These are phyloP conservation scores for Mortierella alpina DNA, from an alignment of 192 early-diverging fungal genomes.

Conservation along the genomic window DNA sequence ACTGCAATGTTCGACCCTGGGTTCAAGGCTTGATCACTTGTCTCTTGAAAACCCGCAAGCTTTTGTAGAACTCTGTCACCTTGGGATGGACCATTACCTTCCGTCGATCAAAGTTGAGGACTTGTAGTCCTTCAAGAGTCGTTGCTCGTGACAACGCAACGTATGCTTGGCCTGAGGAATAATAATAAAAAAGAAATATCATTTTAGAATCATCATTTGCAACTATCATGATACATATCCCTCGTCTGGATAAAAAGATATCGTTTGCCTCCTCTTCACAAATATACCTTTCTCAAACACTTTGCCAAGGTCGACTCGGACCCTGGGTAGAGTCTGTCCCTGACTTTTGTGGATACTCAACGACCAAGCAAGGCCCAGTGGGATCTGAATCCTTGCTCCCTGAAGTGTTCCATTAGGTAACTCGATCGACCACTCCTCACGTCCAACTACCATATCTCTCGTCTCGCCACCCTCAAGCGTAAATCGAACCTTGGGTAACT, in stretches of 20 bases:
- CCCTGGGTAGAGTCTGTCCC: slow-evolving; percentile 84
- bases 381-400: slow-evolving; percentile 63
- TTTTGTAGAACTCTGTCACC: slow-evolving; percentile 73
- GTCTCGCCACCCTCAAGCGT: slow-evolving; percentile 41
- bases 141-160: slow-evolving; percentile 87
- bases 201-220: not conserved
- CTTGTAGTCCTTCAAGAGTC: slow-evolving; percentile 74
- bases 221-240: not conserved
- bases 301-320: slow-evolving; percentile 77
- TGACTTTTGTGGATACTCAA: slow-evolving; percentile 91
- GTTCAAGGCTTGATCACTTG: not conserved
- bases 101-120: slow-evolving; percentile 69
- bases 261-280: not conserved
- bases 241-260: not conserved
- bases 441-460: slow-evolving; percentile 60
- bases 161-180: slow-evolving; percentile 74
- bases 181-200: not conserved
- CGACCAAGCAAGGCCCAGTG: slow-evolving; percentile 87
- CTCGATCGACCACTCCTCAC: slow-evolving; percentile 68
- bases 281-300: slow-evolving; percentile 81
- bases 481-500: slow-evolving; percentile 57
- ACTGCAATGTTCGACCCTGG: not conserved
- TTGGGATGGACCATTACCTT: slow-evolving; percentile 80
- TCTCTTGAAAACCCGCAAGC: slow-evolving; percentile 27
- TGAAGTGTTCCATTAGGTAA: slow-evolving; percentile 46